These are phyloP conservation scores for Sporothrix sp. DNA, from an alignment of 2,329 filamentous ascomycete species.

Conservation along the genomic window DNA sequence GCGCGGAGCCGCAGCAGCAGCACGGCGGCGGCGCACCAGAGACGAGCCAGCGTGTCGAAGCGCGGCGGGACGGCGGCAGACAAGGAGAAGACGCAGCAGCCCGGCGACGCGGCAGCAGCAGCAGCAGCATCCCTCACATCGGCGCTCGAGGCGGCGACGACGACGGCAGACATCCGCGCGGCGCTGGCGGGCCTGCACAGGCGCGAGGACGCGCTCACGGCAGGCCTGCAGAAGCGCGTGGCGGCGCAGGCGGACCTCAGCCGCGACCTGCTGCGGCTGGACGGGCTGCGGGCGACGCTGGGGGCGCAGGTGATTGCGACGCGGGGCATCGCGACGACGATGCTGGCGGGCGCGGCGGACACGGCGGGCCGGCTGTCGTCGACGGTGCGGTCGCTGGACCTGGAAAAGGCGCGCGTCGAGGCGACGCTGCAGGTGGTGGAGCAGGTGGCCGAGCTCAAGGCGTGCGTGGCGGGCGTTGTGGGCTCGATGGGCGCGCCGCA, in stretches of 20 bases:
- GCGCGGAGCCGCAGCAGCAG: constrained; percentile 1
- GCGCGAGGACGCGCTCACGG: constrained; percentile 65
- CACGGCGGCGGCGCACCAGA: background rate
- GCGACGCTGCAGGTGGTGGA: constrained; percentile 86
- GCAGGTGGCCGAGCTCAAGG: constrained; percentile 92
- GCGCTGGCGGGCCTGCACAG: constrained; percentile 65
- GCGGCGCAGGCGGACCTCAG: constrained; percentile 78
- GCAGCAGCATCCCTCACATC: constrained; percentile 15
- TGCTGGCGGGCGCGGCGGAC: constrained; percentile 76
- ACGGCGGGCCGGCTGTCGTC: constrained; percentile 79
- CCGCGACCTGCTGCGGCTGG: constrained; percentile 76
- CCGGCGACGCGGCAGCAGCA: too few species aligned
- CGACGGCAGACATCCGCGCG: constrained; percentile 68
- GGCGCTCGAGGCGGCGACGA: constrained; percentile 57
- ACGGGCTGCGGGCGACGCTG: constrained; percentile 79
- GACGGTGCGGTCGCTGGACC: constrained; percentile 77
- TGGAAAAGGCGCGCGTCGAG: constrained; percentile 85
- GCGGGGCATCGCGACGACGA: constrained; percentile 75
- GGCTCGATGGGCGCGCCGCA: constrained; percentile 96
- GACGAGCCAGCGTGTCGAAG: constrained; percentile 3
- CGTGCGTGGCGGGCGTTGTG: constrained; percentile 86
- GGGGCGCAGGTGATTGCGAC: constrained; percentile 79
- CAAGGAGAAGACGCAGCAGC: too few species aligned
- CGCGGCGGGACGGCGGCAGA: too few species aligned
- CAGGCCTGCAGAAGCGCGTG: constrained; percentile 65